Evolutionary conservation across 148 eudicot species (phyloP).

Genomic region (Camellia sinensis): DNA sequence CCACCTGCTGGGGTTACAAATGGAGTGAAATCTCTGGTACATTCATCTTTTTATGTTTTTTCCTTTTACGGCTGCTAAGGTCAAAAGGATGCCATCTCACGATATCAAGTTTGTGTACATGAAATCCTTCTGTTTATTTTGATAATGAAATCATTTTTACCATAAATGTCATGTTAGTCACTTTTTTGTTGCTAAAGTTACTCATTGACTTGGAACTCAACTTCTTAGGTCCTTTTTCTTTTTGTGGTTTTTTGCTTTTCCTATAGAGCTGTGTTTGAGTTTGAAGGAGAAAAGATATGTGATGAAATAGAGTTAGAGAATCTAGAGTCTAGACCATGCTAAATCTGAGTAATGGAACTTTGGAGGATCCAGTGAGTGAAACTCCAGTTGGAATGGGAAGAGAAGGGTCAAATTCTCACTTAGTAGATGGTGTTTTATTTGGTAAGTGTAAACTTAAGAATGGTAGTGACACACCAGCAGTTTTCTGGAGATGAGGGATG

Average conservation of each 20-base stretch:
- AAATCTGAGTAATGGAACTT: not conserved
- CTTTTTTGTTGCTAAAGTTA: not conserved
- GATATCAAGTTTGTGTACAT: not conserved
- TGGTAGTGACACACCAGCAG: not conserved
- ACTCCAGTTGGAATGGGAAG: not conserved
- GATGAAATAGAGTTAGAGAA: not conserved
- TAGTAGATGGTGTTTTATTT: not conserved
- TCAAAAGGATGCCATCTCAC: constrained; percentile 3
- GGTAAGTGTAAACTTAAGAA: not conserved
- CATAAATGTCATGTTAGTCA: not conserved
- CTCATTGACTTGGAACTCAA: not conserved
- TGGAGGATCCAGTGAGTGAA: not conserved
- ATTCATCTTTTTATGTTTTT: not conserved
- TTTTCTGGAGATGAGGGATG: not conserved
- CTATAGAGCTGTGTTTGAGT: not conserved
- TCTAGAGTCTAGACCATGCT: not conserved
- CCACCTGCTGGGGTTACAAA: constrained; percentile 36
- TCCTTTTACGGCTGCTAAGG: not conserved
- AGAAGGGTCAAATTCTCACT: not conserved
- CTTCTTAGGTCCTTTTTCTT: not conserved
- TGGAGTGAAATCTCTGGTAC: constrained; percentile 51
- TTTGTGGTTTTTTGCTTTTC: not conserved
- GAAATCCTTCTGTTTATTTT: not conserved
- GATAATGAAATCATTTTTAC: not conserved
- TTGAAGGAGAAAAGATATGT: not conserved